phyloP scores from a whole-genome alignment of 1,139 yeast species.

The Wickerhamiella infanticola region DNA sequence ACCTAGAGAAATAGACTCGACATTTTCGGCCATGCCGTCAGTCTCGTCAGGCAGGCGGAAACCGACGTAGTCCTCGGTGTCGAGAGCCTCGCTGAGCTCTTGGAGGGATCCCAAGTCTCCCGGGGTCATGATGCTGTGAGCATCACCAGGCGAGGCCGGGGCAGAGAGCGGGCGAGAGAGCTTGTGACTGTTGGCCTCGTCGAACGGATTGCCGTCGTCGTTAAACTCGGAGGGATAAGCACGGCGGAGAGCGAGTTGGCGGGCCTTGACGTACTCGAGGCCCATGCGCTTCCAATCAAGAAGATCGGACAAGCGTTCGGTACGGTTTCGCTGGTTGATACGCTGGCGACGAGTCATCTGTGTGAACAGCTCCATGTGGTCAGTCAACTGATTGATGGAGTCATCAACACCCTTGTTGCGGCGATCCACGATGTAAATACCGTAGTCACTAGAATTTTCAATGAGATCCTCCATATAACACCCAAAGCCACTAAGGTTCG shows the following conservation, averaged over 20 bases:
- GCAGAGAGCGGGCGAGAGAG: slow-evolving; percentile 85
- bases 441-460: slow-evolving; percentile 89
- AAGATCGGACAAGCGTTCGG: slow-evolving; percentile 82
- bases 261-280: slow-evolving; percentile 84
- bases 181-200: slow-evolving; percentile 31
- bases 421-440: slow-evolving; percentile 92
- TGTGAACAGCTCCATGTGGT: slow-evolving; percentile 80
- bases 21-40: slow-evolving; percentile 26
- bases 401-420: slow-evolving; percentile 90
- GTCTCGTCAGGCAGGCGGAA: slow-evolving; percentile 55
- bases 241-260: slow-evolving; percentile 78
- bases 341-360: slow-evolving; percentile 89
- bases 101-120: slow-evolving; percentile 96
- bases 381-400: slow-evolving; percentile 77
- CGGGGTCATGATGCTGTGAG: slow-evolving; percentile 74
- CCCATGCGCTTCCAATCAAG: slow-evolving; percentile 99
- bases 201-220: slow-evolving; percentile 35
- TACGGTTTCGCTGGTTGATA: slow-evolving; percentile 93
- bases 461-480: slow-evolving; percentile 97
- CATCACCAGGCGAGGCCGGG: slow-evolving; percentile 83
- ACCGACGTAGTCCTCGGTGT: slow-evolving; percentile 66
- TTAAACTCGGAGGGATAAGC: slow-evolving; percentile 80
- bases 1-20: slow-evolving; percentile 4
- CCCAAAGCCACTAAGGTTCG: slow-evolving; percentile 92
- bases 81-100: slow-evolving; percentile 60